phyloP scores from a whole-genome alignment of 768 basidiomycete species.

The Suillus plorans region DNA sequence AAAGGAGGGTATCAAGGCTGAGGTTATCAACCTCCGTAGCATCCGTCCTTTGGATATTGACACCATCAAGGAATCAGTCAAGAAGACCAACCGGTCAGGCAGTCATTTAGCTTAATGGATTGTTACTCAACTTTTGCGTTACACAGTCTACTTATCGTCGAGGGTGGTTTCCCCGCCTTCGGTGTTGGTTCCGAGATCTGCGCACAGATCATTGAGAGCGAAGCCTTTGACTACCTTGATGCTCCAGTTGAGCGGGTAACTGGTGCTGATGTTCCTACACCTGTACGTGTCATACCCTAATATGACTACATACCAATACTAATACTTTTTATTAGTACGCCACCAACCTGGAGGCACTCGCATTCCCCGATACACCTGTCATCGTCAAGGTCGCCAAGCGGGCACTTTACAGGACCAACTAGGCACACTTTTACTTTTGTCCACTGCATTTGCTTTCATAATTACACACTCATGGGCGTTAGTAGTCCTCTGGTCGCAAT shows the following conservation, averaged over 20 bases:
- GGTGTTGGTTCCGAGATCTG: constrained; percentile 99
- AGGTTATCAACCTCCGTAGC: constrained; percentile 94
- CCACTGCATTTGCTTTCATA: constrained; percentile 14
- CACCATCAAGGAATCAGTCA: constrained; percentile 94
- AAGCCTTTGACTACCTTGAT: constrained; percentile 98
- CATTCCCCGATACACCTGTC: constrained; percentile 91
- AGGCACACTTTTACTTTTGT: constrained; percentile 12
- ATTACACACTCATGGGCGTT: constrained; percentile 14
- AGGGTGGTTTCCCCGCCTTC: constrained; percentile 98
- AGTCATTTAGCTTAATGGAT: background rate
- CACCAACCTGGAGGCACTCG: constrained; percentile 79
- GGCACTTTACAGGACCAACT: constrained; percentile 86
- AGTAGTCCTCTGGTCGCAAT: constrained; percentile 16
- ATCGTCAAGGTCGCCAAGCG: constrained; percentile 96
- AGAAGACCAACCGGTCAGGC: constrained; percentile 93
- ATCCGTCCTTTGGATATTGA: constrained; percentile 98
- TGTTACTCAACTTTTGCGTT: constrained; percentile 4
- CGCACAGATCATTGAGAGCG: constrained; percentile 95
- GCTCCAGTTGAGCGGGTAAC: constrained; percentile 97
- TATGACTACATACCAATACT: constrained; percentile 13
- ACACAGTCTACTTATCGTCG: constrained; percentile 86
- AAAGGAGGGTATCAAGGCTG: constrained; percentile 96
- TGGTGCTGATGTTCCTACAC: constrained; percentile 96
- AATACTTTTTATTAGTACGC: constrained; percentile 64
- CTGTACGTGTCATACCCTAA: constrained; percentile 50